Conservation (phyloP, 768 basidiomycete genomes). For the Galerina sulciceps region DNA sequence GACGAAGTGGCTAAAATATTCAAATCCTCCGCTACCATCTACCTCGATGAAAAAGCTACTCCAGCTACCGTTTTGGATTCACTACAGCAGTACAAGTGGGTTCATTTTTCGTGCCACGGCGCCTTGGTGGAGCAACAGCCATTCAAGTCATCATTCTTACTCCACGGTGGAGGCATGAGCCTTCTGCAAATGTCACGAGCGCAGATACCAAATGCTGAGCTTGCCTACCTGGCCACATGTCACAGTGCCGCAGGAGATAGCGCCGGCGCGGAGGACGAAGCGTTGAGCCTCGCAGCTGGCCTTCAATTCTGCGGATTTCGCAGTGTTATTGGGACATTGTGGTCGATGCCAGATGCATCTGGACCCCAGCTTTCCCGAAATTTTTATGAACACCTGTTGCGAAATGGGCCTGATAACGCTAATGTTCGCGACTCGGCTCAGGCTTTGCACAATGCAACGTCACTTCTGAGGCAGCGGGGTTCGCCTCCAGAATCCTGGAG, state of each 20-base stretch:
- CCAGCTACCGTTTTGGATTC: background rate
- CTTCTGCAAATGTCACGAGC: background rate
- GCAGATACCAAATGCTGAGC: background rate
- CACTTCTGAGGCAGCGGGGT: background rate
- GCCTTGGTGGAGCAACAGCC: background rate
- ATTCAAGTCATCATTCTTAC: background rate
- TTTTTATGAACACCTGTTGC: background rate
- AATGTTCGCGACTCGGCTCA: background rate
- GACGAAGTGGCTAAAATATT: background rate
- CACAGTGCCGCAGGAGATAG: background rate
- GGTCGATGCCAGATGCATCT: background rate
- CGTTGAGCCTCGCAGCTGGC: background rate
- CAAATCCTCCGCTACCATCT: background rate
- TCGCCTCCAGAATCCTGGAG: background rate
- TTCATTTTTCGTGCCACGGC: background rate
- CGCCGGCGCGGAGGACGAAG: background rate
- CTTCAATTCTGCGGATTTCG: slow-evolving; percentile 1
- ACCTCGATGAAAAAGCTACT: background rate
- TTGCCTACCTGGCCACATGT: background rate
- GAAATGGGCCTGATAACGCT: background rate
- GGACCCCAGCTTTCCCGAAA: background rate
- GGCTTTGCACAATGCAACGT: background rate
- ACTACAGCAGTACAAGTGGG: background rate
- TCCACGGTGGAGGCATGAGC: background rate
- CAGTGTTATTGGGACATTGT: background rate